These are phyloP conservation scores for Castanea sativa DNA, from an alignment of 306 rosid genomes.

Conservation along the genomic window DNA sequence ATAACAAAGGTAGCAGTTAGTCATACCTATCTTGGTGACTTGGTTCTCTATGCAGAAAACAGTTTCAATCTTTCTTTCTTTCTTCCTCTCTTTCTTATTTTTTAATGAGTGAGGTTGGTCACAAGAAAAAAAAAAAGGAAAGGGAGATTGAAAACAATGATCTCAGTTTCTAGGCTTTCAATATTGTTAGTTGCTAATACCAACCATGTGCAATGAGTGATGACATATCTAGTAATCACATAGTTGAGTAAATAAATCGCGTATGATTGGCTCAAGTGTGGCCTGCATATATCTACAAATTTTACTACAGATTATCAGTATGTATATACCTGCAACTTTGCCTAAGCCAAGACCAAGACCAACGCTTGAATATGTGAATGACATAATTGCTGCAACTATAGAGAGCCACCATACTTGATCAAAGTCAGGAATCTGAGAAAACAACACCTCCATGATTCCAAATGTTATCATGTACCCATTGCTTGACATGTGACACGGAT, in stretches of 20 bases:
- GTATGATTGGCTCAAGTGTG: neutral
- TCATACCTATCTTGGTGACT: neutral
- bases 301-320: neutral
- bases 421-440: conserved; percentile 76
- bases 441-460: conserved; percentile 57
- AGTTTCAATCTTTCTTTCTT: neutral
- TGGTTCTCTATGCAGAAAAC: neutral
- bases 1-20: neutral
- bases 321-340: conserved; percentile 58
- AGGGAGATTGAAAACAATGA: too few species aligned
- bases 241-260: neutral
- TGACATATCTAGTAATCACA: neutral
- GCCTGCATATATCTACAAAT: neutral
- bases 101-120: too few species aligned
- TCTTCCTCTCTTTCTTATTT: too few species aligned
- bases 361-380: conserved; percentile 59
- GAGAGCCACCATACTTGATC: conserved; percentile 85
- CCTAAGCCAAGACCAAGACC: conserved; percentile 65
- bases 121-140: too few species aligned
- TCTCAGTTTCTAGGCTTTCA: too few species aligned
- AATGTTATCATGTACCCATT: conserved; percentile 77
- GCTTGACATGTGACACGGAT: conserved; percentile 82
- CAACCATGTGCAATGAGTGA: neutral
- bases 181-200: neutral
- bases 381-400: conserved; percentile 74